Conservation (phyloP, 129 eudicot species). For the Artemisia argyi region DNA sequence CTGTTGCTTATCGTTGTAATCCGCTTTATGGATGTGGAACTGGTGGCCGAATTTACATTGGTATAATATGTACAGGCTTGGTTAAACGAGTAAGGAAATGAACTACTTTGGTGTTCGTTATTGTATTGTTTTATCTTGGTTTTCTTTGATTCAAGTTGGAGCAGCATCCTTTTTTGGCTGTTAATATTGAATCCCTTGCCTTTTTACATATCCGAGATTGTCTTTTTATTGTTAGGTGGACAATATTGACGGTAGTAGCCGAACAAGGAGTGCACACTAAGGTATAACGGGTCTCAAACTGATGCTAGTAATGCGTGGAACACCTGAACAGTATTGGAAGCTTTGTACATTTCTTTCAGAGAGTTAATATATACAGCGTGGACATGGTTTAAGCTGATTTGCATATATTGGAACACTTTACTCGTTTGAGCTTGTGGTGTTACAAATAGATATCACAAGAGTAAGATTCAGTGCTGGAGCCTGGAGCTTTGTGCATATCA, state of each 20-base stretch:
- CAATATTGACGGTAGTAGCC: not conserved
- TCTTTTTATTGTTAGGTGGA: not conserved
- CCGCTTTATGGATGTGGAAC: not conserved
- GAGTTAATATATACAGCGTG: no score
- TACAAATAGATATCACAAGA: no score
- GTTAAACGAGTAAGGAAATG: not conserved
- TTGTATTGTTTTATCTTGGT: not conserved
- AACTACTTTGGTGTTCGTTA: not conserved
- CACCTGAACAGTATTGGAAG: no score
- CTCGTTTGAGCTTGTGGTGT: no score
- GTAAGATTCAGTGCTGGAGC: no score
- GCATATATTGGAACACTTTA: no score
- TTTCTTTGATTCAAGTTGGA: not conserved
- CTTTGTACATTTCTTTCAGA: no score
- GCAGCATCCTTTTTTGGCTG: not conserved
- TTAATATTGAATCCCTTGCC: not conserved
- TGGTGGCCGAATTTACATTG: not conserved
- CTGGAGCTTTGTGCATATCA: no score
- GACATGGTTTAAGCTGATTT: no score
- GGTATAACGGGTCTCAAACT: no score
- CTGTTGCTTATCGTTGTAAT: slow-evolving; percentile 3
- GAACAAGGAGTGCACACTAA: not conserved
- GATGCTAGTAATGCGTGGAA: no score
- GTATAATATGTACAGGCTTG: slow-evolving; percentile 2
- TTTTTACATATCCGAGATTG: not conserved